phyloP scores from a whole-genome alignment of 352 stramenopile species.

The Pythium coloratum region DNA sequence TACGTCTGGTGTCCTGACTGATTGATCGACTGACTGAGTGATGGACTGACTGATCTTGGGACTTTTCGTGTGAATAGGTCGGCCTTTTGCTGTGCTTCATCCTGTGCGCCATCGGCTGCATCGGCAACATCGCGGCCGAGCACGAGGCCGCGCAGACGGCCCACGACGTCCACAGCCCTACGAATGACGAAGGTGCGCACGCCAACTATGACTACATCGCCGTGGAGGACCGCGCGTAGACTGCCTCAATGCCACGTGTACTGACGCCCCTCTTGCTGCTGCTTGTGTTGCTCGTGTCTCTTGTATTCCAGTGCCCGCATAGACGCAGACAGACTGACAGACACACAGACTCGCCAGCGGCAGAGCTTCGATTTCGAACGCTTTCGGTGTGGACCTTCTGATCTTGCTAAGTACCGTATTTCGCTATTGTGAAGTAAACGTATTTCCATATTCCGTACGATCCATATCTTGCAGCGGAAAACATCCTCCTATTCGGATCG shows the following conservation, averaged over 20 bases:
- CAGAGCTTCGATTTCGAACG: slow-evolving; percentile 1
- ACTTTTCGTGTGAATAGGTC: slow-evolving; percentile 43
- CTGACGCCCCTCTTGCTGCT: background rate
- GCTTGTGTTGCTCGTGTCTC: background rate
- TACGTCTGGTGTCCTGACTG: slow-evolving; percentile 29
- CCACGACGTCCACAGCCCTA: slow-evolving; percentile 44
- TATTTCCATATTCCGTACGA: slow-evolving; percentile 2
- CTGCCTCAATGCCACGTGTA: background rate
- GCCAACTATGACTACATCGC: slow-evolving; percentile 55
- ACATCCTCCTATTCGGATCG: slow-evolving; percentile 11
- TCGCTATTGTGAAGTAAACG: background rate
- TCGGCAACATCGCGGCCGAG: slow-evolving; percentile 50
- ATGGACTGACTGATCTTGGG: background rate
- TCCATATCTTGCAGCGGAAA: slow-evolving; percentile 15
- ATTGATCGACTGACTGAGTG: background rate
- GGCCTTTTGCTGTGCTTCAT: slow-evolving; percentile 78
- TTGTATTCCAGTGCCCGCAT: slow-evolving; percentile 9
- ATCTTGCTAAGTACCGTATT: no score
- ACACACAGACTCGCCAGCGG: no score
- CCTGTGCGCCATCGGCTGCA: slow-evolving; percentile 73
- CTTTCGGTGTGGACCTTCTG: background rate
- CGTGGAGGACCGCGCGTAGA: slow-evolving; percentile 40
- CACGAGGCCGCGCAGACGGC: slow-evolving; percentile 39
- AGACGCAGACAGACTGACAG: slow-evolving; percentile 7
- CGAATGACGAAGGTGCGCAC: slow-evolving; percentile 70